phyloP scores from a whole-genome alignment of 2,329 filamentous ascomycete species.

The Aureobasidium sp. region DNA sequence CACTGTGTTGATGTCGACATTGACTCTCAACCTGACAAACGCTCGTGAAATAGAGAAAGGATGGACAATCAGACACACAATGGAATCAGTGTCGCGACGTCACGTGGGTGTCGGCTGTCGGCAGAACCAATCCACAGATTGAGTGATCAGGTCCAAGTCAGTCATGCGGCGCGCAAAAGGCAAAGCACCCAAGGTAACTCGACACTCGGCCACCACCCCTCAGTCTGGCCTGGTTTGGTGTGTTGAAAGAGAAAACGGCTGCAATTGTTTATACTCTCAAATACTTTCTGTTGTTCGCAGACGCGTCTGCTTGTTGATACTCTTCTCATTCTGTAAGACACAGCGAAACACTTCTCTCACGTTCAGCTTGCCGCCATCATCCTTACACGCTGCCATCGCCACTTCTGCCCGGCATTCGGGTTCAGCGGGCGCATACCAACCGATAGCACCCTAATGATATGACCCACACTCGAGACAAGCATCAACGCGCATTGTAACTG shows the following conservation, averaged over 20 bases:
- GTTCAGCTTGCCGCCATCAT: background rate
- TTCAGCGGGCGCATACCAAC: conserved; percentile 9
- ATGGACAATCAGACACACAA: background rate
- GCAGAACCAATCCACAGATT: background rate
- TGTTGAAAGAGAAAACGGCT: background rate
- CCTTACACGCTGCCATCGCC: background rate
- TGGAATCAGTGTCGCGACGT: background rate
- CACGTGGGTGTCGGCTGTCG: conserved; percentile 7
- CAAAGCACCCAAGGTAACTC: background rate
- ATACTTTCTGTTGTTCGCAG: background rate
- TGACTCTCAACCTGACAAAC: background rate
- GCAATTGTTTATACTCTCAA: background rate
- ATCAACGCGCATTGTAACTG: background rate
- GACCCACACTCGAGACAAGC: conserved; percentile 8
- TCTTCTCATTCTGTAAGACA: background rate
- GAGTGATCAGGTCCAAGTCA: background rate
- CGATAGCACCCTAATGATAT: background rate
- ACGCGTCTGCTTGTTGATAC: background rate
- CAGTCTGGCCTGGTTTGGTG: conserved; percentile 8
- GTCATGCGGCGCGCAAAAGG: conserved; percentile 13
- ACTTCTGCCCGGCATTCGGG: background rate
- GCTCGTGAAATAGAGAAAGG: background rate
- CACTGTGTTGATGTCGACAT: background rate
- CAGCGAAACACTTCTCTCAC: background rate
- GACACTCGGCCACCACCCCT: conserved; percentile 2